Conservation (phyloP, 164 flowering plant species). For the Piper betle region DNA sequence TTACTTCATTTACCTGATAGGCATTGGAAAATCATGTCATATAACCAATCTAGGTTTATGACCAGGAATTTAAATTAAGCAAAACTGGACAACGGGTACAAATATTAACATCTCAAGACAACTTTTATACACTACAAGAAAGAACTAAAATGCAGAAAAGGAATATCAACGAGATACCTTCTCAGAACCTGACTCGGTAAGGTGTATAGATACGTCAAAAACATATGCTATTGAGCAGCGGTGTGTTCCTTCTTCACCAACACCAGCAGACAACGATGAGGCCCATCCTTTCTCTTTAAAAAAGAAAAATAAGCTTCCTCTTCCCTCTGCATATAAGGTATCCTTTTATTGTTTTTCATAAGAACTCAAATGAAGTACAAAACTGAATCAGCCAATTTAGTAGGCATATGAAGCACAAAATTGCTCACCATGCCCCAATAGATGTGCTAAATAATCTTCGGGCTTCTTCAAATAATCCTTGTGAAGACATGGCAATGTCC, state of each 20-base stretch:
- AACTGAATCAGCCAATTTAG: neutral
- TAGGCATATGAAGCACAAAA: neutral
- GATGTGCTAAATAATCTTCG: slow-evolving; percentile 92
- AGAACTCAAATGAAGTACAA: neutral
- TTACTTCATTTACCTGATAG: slow-evolving; percentile 64
- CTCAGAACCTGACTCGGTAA: slow-evolving; percentile 79
- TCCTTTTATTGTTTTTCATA: neutral
- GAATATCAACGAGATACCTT: slow-evolving; percentile 30
- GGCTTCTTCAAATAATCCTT: slow-evolving; percentile 76
- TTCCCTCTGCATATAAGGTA: slow-evolving; percentile 55
- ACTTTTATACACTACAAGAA: no score
- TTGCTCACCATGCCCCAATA: slow-evolving; percentile 84
- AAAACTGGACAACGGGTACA: no score
- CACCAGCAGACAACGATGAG: slow-evolving; percentile 93
- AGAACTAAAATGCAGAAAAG: neutral
- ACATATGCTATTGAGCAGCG: slow-evolving; percentile 75
- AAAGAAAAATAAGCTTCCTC: slow-evolving; percentile 75
- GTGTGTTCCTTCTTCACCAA: slow-evolving; percentile 82
- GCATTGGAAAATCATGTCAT: neutral
- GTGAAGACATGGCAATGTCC: slow-evolving; percentile 84
- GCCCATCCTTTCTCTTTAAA: slow-evolving; percentile 84
- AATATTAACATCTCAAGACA: no score
- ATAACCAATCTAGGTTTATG: neutral
- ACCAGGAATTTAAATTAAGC: no score
- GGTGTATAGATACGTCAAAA: slow-evolving; percentile 71